These are phyloP conservation scores for Arxiozyma telluris DNA, from an alignment of 1,139 yeast genomes.

Conservation along the genomic window DNA sequence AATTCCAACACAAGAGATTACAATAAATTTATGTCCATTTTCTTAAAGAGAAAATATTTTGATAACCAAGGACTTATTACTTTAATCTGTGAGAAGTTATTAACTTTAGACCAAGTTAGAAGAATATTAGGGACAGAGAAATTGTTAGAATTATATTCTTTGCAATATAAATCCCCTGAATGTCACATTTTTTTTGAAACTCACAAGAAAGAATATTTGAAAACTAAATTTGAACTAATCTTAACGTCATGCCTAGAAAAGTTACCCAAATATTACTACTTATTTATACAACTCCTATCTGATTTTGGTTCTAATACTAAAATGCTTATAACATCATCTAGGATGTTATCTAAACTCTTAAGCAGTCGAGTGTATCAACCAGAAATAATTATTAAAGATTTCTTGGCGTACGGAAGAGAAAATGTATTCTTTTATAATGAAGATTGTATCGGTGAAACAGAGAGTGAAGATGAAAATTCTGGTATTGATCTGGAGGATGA, in stretches of 20 bases:
- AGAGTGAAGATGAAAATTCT: constrained; percentile 4
- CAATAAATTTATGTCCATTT: constrained; percentile 27
- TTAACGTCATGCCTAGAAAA: constrained; percentile 12
- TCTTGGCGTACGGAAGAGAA: constrained; percentile 14
- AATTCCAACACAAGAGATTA: constrained; percentile 21
- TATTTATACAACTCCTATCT: constrained; percentile 14
- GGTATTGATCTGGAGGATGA: constrained; percentile 7
- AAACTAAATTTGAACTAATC: constrained; percentile 16
- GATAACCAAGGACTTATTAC: constrained; percentile 16
- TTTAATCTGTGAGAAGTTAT: constrained; percentile 22
- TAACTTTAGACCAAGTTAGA: constrained; percentile 23
- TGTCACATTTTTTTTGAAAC: constrained; percentile 15
- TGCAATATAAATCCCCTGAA: constrained; percentile 2
- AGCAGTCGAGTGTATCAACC: constrained; percentile 5
- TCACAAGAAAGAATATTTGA: constrained; percentile 20
- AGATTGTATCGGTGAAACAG: constrained; percentile 1
- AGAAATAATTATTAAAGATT: constrained; percentile 12
- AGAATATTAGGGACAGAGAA: constrained; percentile 19
- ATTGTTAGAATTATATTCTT: constrained; percentile 13
- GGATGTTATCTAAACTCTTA: constrained; percentile 12
- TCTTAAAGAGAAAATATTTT: constrained; percentile 25
- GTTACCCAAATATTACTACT: constrained; percentile 7
- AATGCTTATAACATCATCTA: constrained; percentile 9
- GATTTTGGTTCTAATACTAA: constrained; percentile 17
- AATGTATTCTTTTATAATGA: neutral